Evolutionary conservation across 306 rosid species (phyloP), one percentile per base, ranked within the genome.

Genomic region (Malus domestica): DNA sequence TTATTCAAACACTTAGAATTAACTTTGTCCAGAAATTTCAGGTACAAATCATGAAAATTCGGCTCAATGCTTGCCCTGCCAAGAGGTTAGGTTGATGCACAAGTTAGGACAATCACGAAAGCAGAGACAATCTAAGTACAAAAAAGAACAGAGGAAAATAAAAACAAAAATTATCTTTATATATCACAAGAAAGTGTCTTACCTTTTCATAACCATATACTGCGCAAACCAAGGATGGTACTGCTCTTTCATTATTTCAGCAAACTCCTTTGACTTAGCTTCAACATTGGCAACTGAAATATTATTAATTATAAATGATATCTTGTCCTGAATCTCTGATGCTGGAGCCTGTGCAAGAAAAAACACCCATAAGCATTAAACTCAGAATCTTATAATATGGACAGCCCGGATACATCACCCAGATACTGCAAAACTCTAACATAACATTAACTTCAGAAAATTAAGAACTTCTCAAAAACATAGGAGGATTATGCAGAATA

Each of bases 181-280:
- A 32, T 5, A 22, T 25, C 22, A 23, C 15, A 46, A 29, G n/a
- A 13, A 49, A 20, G 23, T 42, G 1, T 35, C 86, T 30, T 57
- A 96, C 99, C 99, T 96, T 87, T 96, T 96, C 99, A 93, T 93
- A 61, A 96, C 99, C 97, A 96, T 93, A 83, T 96, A 96, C 81
- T 96, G 91, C 0, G 99, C 98, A 89, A 96, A 96, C 99, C 99
- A 96, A 25, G 98, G 91, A 88, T 88, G 81, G 82, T 88, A 88
- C 78, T 87, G 96, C 86, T 89, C 98, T 81, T 93, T 91, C 76
- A 93, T 78, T 82, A 89, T 81, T 71, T 96, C 98, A 40, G 82
- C 73, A 49, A 93, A 80, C 59, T 93, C 97, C 81, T 88, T 96
- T 68, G 93, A 87, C 84, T 93, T 96, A 51, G 85, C 84, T 75